Conservation (phyloP, 768 basidiomycete species). For the Hypholoma sublateritium region DNA sequence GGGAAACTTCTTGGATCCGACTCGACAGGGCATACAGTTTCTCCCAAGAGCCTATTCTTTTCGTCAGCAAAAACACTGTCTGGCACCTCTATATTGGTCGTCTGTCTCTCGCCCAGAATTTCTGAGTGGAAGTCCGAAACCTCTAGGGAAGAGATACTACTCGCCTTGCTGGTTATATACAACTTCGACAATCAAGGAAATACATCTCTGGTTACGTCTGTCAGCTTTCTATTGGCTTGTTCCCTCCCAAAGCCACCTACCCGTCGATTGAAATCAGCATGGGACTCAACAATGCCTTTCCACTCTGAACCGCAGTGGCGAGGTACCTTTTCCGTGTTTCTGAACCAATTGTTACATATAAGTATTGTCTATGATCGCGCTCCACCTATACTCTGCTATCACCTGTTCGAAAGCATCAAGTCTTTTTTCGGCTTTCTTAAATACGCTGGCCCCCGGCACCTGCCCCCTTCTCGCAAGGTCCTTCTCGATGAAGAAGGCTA, state of each 20-base stretch:
- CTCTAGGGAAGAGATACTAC: neutral
- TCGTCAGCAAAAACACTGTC: neutral
- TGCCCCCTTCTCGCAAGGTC: conserved; percentile 17
- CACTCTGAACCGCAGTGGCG: neutral
- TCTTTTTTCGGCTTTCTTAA: conserved; percentile 20
- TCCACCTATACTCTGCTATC: neutral
- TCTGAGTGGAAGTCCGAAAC: neutral
- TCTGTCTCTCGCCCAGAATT: neutral
- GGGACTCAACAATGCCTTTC: neutral
- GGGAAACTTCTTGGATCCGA: neutral
- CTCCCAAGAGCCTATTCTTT: neutral
- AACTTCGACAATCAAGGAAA: conserved; percentile 6
- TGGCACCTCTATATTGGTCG: neutral
- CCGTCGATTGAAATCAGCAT: neutral
- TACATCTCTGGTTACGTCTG: conserved; percentile 4
- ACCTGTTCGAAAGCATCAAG: neutral
- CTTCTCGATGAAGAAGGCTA: conserved; percentile 22
- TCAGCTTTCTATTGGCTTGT: conserved; percentile 1
- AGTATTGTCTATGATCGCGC: no score
- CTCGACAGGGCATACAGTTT: neutral
- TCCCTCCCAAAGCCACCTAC: neutral
- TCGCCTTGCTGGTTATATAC: neutral
- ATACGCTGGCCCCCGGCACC: conserved; percentile 14
- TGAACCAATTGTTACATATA: no score
- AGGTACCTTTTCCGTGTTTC: conserved; percentile 1